Percentiles rank a stretch among this genome's conserved stretches.
These are phyloP conservation scores for Spiraea crenata DNA, from an alignment of 331 rosid species.

Conservation along the genomic window DNA sequence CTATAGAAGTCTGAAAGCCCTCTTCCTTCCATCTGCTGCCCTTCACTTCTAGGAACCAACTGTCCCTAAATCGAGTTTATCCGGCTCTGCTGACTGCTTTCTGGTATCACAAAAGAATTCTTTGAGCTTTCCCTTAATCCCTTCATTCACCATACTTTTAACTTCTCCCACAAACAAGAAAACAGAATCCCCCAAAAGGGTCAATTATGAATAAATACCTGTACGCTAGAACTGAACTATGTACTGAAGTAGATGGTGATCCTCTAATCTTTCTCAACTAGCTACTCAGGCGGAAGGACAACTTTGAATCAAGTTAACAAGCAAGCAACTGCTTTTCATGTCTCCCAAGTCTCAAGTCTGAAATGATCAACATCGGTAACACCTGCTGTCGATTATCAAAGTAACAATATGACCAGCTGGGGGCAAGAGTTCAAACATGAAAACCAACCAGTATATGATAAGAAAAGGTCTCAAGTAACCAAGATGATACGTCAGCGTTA, in stretches of 20 bases:
- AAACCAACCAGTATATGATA: constrained; percentile 18
- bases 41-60: constrained; percentile 23
- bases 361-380: background rate
- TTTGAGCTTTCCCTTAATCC: constrained; percentile 24
- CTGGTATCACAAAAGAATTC: constrained; percentile 29
- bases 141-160: constrained; percentile 21
- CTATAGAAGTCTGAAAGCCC: constrained; percentile 64
- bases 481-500: constrained; percentile 12
- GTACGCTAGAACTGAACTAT: background rate
- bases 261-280: background rate
- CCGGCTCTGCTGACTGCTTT: constrained; percentile 18
- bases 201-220: background rate
- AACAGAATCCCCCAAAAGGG: constrained; percentile 13
- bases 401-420: background rate
- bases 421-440: constrained; percentile 14
- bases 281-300: background rate
- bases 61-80: constrained; percentile 18
- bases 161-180: constrained; percentile 23
- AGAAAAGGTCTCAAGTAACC: constrained; percentile 7
- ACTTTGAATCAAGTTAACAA: background rate
- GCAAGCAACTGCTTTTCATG: background rate
- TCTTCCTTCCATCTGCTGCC: constrained; percentile 76
- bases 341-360: constrained; percentile 9
- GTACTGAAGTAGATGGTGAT: background rate
- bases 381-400: background rate